These are phyloP conservation scores for Hymenoscyphus fructigenus DNA, from an alignment of 2,329 filamentous ascomycete species.

Conservation along the genomic window DNA sequence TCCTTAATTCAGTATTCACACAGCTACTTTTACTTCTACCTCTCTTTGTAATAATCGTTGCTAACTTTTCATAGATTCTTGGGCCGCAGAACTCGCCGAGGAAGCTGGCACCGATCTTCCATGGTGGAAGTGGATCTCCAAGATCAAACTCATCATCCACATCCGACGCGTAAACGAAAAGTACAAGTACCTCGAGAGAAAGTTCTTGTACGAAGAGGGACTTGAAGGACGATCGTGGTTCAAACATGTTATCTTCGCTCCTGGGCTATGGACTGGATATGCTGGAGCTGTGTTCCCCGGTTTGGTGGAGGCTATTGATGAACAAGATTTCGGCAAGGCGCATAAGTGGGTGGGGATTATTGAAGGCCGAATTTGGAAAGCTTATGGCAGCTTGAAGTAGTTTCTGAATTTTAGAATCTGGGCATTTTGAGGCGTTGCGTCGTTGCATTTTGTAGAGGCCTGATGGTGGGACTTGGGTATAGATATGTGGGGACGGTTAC, in stretches of 20 bases:
- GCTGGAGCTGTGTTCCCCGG: slow-evolving; percentile 69
- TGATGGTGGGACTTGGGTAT: too few species aligned
- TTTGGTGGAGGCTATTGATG: slow-evolving; percentile 61
- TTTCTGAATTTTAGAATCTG: background rate
- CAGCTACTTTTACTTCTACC: background rate
- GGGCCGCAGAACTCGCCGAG: slow-evolving; percentile 33
- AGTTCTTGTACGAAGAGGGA: slow-evolving; percentile 73
- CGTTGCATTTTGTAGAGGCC: too few species aligned
- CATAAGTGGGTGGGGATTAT: slow-evolving; percentile 61
- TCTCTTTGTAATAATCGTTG: background rate
- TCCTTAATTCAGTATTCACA: too few species aligned
- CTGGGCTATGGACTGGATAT: slow-evolving; percentile 89
- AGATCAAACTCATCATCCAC: slow-evolving; percentile 60
- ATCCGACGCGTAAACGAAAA: slow-evolving; percentile 71
- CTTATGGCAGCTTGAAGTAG: slow-evolving; percentile 42
- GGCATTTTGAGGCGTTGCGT: too few species aligned
- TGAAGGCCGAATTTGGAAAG: slow-evolving; percentile 48
- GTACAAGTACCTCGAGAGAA: slow-evolving; percentile 81
- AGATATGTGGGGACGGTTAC: too few species aligned
- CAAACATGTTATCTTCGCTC: slow-evolving; percentile 93
- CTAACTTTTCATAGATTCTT: slow-evolving; percentile 22
- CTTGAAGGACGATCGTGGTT: slow-evolving; percentile 83
- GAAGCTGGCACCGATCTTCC: slow-evolving; percentile 58
- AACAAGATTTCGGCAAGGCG: slow-evolving; percentile 56
- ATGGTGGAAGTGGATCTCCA: slow-evolving; percentile 77